A percentile compares a stretch with the other conserved stretches of the same genome.
Conservation (phyloP, 2,329 filamentous ascomycete genomes). For the Colletotrichum sp. region DNA sequence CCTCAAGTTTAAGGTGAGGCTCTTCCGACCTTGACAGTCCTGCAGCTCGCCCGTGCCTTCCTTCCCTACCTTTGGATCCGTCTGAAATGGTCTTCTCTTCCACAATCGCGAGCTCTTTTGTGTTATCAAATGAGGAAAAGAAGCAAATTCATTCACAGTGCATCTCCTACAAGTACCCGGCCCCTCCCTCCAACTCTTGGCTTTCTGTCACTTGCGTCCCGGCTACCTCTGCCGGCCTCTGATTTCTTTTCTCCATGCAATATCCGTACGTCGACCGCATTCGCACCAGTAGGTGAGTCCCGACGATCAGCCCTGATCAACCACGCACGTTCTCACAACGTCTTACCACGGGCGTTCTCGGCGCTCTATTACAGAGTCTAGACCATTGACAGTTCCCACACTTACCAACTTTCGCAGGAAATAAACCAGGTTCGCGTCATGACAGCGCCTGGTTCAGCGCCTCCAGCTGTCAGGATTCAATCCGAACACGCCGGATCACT, state of each 20-base stretch:
- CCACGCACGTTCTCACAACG: not conserved
- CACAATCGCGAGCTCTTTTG: not conserved
- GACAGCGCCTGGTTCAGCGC: not conserved
- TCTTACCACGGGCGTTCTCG: not conserved
- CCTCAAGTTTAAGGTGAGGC: not conserved
- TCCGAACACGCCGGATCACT: not conserved
- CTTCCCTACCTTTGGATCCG: not conserved
- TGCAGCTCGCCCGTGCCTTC: not conserved
- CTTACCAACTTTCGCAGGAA: constrained; percentile 8
- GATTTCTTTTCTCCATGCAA: not conserved
- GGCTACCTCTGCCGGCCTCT: not conserved
- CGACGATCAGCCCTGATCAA: not conserved
- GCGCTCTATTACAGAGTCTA: not conserved
- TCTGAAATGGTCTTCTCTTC: not conserved
- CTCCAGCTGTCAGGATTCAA: not conserved
- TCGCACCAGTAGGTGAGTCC: not conserved
- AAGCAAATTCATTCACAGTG: not conserved
- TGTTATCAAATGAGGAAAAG: not conserved
- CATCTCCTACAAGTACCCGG: not conserved
- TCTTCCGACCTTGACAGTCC: not conserved
- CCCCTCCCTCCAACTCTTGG: not conserved
- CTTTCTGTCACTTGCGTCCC: not conserved
- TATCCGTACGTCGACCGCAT: not conserved
- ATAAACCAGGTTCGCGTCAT: constrained; percentile 7
- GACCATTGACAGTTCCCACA: constrained; percentile 11